Evolutionary conservation across 208 protist species (phyloP).

Genomic region (Leishmania tropica): DNA sequence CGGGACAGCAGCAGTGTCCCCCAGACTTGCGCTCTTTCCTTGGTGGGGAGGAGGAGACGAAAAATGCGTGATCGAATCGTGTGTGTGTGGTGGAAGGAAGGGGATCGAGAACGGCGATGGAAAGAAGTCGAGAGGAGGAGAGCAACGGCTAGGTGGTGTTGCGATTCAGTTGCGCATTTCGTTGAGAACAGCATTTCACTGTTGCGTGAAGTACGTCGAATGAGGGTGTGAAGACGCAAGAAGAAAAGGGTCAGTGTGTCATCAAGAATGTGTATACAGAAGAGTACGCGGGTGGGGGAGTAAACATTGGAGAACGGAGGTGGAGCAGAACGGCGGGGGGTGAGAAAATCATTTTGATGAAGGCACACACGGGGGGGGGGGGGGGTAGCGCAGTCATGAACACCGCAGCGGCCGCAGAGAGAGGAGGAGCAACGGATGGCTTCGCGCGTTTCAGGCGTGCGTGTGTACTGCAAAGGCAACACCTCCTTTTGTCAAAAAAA

Average conservation of each 20-base stretch:
- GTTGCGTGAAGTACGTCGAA: not conserved
- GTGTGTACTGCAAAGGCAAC: not conserved
- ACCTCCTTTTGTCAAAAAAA: not conserved
- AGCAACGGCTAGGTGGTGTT: not conserved
- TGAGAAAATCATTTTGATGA: not conserved
- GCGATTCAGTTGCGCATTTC: not conserved
- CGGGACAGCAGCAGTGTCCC: not conserved
- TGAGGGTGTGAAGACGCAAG: not conserved
- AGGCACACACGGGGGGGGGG: not conserved
- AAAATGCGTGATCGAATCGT: not conserved
- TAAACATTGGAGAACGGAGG: too few species aligned
- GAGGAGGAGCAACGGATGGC: constrained; percentile 4
- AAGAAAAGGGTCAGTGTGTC: not conserved
- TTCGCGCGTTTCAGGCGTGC: not conserved
- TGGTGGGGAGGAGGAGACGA: not conserved
- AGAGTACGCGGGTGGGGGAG: too few species aligned
- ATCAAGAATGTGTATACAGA: not conserved
- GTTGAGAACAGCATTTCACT: not conserved
- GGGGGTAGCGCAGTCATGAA: not conserved
- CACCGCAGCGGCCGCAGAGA: not conserved
- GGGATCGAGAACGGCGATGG: not conserved
- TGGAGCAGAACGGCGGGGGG: not conserved
- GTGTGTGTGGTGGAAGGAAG: not conserved
- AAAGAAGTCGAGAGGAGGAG: not conserved
- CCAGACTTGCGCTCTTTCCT: not conserved